Base-by-base conservation (phyloP, 1,139 yeast genomes). In the Lodderomyces jiufengensis region DNA sequence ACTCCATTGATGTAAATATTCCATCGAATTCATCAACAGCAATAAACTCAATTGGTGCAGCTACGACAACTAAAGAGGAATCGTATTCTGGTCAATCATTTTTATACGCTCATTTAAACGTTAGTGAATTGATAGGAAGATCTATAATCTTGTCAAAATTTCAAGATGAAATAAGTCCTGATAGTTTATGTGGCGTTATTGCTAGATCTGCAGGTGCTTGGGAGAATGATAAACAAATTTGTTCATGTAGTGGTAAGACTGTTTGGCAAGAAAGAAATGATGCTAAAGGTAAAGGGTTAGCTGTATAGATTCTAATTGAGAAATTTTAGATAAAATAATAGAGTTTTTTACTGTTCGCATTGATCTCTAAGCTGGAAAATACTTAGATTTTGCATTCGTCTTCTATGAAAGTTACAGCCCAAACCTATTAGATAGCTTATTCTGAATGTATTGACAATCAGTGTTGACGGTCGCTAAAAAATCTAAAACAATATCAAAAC, bases 151-250 rank as follows among this genome's bases (percentile, higher is more conserved):
- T 90, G 33, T 71, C 80, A 15, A 57, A 61, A 21, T 57, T 60
- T 15, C 57, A 64, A 33, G 66, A 67, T 26, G 54, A 62, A 31
- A 65, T 70, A 2, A 48, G 65, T 29, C 39, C 55, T 4, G 73
- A 68, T 38, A 74, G 81, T 5, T 66, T 80, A 34, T 85, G 78
- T 33, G 97, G 97, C 16, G 95, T 92, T 21, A 78, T 92, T 55
- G 97, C 97, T 2, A 76, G 97, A 53, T 84, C 95, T 50, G 97
- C 98, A 1, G 98, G 98, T 9, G 84, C 80, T 12, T 92, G 97
- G 97, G 95, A 92, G 54, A 92, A 92, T 59, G 85, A 84, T 51
- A 92, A 92, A 60, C 80, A 81, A 45, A 95, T 92, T 1, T 92
- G 98, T 60, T 82, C 94, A 29, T 92, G 98, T 57, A 80, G 94